Evolutionary conservation across 2,329 filamentous ascomycete species (phyloP), one percentile per base, ranked within the genome.

Genomic region (Fusarium nodosum): DNA sequence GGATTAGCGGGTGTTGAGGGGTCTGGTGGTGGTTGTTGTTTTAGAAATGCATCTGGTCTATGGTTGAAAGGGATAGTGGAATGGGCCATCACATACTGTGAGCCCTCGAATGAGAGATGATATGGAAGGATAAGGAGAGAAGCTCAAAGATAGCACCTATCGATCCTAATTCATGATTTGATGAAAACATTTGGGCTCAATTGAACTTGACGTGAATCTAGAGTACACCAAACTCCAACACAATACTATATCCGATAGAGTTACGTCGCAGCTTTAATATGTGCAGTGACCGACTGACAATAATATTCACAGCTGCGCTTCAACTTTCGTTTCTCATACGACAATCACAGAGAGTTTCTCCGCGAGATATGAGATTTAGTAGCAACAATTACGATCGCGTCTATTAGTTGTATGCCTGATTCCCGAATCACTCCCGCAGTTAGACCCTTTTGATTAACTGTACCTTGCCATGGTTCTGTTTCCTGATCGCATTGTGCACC

Each of bases 1-100:
- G 55, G 33, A 44, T 41, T 51, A 51, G 33, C 34, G 51, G 46
- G 64, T 66, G 45, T 66, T 66, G 53, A 58, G 64, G 66, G 46
- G 34, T 42, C 15, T 6, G 34, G 60, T 45, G 60, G 51, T 52
- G n/a, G n/a, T n/a, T 38, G 60, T 52, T 68, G 61, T 57, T 69
- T 51, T n/a, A 41, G 51, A 34, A 20, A 63, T 58, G 36, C 45
- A 67, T 9, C 56, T 26, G 51, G 31, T 60, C 34, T 33, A 20
- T 18, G 41, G 22, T 30, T 41, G 47, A 41, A 45, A 56, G 52
- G 66, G 69, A 60, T 64, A 55, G 65, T 52, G 56, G 53, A 51
- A 45, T 57, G 22, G 50, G 55, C 20, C 36, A 39, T 18, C 55
- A 68, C 46, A 22, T 30, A 22, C 33, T 41, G 56, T 47, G 51